Evolutionary conservation across 148 eudicot genomes (phyloP).

Genomic region (Simmondsia chinensis): DNA sequence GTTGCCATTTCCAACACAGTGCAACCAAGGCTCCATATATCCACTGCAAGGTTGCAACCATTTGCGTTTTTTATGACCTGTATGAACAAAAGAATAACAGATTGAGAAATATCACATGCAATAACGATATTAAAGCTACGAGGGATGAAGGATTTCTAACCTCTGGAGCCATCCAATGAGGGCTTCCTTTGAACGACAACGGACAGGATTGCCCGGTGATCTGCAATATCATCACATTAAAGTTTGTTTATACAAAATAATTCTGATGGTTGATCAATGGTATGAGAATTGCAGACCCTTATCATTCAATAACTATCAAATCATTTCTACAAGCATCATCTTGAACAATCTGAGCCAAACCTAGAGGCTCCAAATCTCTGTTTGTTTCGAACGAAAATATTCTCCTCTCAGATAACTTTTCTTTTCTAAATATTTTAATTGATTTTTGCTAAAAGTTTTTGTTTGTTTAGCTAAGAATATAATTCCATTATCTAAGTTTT

Average conservation of each 20-base stretch:
- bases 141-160: constrained; percentile 21
- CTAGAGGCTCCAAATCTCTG: too few species aligned
- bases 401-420: too few species aligned
- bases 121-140: neutral
- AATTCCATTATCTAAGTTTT: too few species aligned
- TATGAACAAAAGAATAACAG: constrained; percentile 1
- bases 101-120: constrained; percentile 8
- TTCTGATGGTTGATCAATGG: neutral
- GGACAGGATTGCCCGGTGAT: constrained; percentile 90
- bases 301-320: too few species aligned
- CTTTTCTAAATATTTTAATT: too few species aligned
- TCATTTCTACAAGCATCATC: too few species aligned
- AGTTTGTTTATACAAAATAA: neutral
- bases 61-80: constrained; percentile 75
- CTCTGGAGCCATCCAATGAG: constrained; percentile 99
- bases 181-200: constrained; percentile 88
- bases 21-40: constrained; percentile 97
- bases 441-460: too few species aligned
- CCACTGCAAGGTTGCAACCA: constrained; percentile 79
- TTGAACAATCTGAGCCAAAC: too few species aligned
- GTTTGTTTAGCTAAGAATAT: too few species aligned
- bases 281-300: too few species aligned
- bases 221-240: constrained; percentile 27
- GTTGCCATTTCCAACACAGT: constrained; percentile 95
- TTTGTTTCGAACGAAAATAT: too few species aligned